These are phyloP conservation scores for Myxozyma neglecta DNA, from an alignment of 805 yeast species.

Conservation along the genomic window DNA sequence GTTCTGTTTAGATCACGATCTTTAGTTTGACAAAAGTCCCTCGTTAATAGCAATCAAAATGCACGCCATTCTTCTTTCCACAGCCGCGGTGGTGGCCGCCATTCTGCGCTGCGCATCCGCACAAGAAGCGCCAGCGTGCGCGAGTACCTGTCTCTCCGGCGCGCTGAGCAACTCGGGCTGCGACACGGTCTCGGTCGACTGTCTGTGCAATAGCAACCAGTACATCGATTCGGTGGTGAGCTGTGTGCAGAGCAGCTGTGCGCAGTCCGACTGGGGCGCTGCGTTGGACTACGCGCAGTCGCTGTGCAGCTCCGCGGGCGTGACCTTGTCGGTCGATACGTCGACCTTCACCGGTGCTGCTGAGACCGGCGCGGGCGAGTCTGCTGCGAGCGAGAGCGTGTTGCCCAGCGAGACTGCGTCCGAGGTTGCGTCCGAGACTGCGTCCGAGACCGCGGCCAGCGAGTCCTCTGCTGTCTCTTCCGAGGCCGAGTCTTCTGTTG, in stretches of 20 bases:
- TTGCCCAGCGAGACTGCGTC: constrained; percentile 1
- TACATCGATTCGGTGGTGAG: constrained; percentile 26
- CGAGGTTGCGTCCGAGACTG: constrained; percentile 6
- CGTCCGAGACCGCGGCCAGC: neutral
- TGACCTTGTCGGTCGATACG: constrained; percentile 23
- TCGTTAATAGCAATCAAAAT: neutral
- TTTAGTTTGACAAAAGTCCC: no score
- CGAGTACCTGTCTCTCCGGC: constrained; percentile 20
- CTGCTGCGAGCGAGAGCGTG: neutral
- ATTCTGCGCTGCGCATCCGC: constrained; percentile 9
- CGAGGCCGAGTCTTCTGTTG: constrained; percentile 5
- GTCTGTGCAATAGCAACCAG: constrained; percentile 18
- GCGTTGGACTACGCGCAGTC: constrained; percentile 26
- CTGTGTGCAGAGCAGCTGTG: constrained; percentile 26
- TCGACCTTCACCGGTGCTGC: constrained; percentile 18
- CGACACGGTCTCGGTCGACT: constrained; percentile 18
- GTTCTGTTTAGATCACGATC: no score
- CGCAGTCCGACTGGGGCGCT: constrained; percentile 20
- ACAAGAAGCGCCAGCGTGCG: constrained; percentile 27
- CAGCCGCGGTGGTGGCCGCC: constrained; percentile 1
- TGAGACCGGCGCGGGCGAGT: constrained; percentile 8
- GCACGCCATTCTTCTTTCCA: neutral
- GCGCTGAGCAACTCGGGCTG: constrained; percentile 25
- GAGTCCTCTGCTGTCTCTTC: constrained; percentile 5
- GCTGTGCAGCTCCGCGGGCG: constrained; percentile 29